Percentiles rank a stretch among this genome's conserved stretches.
Evolutionary conservation across 208 protist genomes (phyloP).

Genomic region (Crithidia acanthocephali): DNA sequence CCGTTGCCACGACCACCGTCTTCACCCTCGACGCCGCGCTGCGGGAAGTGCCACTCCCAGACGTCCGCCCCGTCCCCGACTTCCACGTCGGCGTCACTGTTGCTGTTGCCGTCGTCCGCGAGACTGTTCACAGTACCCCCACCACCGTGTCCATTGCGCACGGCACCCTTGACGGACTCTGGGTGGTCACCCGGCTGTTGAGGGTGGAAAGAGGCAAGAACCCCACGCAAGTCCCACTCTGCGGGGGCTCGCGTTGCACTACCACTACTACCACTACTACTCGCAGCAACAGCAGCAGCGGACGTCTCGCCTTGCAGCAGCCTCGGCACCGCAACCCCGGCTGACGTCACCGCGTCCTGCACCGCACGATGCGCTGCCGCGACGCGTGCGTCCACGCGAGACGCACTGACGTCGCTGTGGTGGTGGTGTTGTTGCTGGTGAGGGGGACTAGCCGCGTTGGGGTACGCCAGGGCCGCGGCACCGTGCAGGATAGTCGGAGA

Average conservation of each 20-base stretch:
- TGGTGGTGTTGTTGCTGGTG: background rate
- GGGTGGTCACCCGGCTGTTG: background rate
- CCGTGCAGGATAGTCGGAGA: background rate
- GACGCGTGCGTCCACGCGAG: background rate
- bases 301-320: background rate
- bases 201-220: background rate
- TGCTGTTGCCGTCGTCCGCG: background rate
- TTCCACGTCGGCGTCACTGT: conserved; percentile 3
- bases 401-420: background rate
- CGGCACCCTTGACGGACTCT: background rate
- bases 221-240: background rate
- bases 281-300: background rate
- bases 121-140: background rate
- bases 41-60: conserved; percentile 1
- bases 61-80: background rate
- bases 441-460: background rate
- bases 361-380: background rate
- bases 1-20: no score
- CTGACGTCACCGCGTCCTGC: background rate
- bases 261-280: no score
- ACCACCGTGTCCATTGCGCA: no score
- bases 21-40: background rate
- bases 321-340: background rate
- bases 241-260: no score
- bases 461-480: background rate